These are phyloP conservation scores for Leishmania braziliensis DNA, from an alignment of 208 protist species.

Conservation along the genomic window DNA sequence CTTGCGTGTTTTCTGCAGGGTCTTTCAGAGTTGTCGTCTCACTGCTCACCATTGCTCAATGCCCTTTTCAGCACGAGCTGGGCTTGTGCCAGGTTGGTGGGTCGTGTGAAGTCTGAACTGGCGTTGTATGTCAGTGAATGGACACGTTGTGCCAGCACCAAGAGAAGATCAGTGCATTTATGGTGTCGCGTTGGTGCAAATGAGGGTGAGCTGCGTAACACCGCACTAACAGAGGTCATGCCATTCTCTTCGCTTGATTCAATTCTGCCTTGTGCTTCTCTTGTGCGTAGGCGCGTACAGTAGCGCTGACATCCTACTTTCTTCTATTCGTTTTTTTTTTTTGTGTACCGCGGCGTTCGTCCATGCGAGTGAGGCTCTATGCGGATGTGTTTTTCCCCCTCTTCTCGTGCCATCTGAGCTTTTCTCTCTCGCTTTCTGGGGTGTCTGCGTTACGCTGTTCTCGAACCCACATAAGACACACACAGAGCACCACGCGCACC, in stretches of 20 bases:
- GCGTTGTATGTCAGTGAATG: too few relatives aligned
- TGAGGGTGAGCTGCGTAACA: too few relatives aligned
- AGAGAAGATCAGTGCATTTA: too few relatives aligned
- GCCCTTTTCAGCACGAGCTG: too few relatives aligned
- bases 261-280: too few relatives aligned
- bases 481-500: not conserved
- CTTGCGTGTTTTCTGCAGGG: not conserved
- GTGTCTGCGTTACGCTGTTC: not conserved
- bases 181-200: too few relatives aligned
- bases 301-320: not conserved
- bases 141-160: too few relatives aligned
- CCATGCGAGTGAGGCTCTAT: not conserved
- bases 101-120: too few relatives aligned
- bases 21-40: not conserved
- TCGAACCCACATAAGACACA: not conserved
- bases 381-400: not conserved
- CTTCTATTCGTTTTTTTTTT: not conserved
- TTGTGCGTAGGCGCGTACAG: too few relatives aligned
- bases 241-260: too few relatives aligned
- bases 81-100: too few relatives aligned
- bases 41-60: not conserved
- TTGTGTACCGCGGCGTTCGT: not conserved
- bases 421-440: conserved; percentile 1
- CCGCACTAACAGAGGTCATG: too few relatives aligned
- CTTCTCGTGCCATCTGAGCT: not conserved